Percentiles rank a stretch among this genome's conserved stretches.
Conservation (phyloP, 805 yeast species). For the Candida mattraensis region DNA sequence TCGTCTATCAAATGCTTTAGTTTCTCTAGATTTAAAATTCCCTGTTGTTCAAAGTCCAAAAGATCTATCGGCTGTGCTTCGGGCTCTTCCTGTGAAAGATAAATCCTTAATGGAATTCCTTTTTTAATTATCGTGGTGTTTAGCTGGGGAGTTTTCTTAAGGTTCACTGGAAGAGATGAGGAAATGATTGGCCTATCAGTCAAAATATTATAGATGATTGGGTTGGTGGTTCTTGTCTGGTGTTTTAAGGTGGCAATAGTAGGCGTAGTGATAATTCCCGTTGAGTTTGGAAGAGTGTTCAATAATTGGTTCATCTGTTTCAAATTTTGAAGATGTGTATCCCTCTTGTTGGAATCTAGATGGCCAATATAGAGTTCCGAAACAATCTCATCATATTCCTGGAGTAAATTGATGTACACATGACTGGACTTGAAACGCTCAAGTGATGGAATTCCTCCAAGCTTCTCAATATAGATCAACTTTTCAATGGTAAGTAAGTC, state of each 20-base stretch:
- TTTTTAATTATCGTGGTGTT: slow-evolving; percentile 78
- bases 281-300: slow-evolving; percentile 46
- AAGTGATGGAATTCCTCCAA: slow-evolving; percentile 89
- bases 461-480: slow-evolving; percentile 70
- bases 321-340: slow-evolving; percentile 65
- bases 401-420: slow-evolving; percentile 80
- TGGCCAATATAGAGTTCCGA: slow-evolving; percentile 65
- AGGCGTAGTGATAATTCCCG: slow-evolving; percentile 88
- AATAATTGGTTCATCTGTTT: slow-evolving; percentile 61
- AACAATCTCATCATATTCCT: slow-evolving; percentile 68
- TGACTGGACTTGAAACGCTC: slow-evolving; percentile 83
- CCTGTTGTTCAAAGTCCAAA: slow-evolving; percentile 36
- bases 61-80: slow-evolving; percentile 40
- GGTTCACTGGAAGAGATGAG: slow-evolving; percentile 78
- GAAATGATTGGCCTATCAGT: slow-evolving; percentile 92
- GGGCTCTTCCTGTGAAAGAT: slow-evolving; percentile 29
- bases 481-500: slow-evolving; percentile 69
- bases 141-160: slow-evolving; percentile 55
- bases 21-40: slow-evolving; percentile 52
- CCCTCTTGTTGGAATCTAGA: slow-evolving; percentile 43
- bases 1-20: slow-evolving; percentile 67
- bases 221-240: slow-evolving; percentile 53
- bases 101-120: slow-evolving; percentile 62
- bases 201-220: slow-evolving; percentile 82
- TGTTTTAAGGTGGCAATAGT: slow-evolving; percentile 55